Evolutionary conservation across 306 rosid species (phyloP), one percentile per base, ranked within the genome.

Genomic region (Gillenia trifoliata): DNA sequence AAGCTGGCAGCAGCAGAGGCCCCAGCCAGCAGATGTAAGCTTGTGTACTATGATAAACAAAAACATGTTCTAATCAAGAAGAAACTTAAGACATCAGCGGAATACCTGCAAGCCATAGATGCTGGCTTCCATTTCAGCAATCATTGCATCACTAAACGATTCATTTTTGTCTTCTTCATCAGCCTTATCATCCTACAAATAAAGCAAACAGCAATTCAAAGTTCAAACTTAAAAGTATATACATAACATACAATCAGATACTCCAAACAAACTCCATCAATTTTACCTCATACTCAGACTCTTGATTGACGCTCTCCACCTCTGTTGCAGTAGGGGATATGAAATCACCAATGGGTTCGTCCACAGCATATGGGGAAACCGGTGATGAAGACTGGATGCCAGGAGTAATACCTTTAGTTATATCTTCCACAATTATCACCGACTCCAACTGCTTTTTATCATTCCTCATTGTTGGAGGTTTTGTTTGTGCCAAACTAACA

Each of bases 121-220:
- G 84, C 89, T 86, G 69, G 96, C 96, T 81, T 90, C 96, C 89
- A 86, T 86, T 83, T 90, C 93, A 68, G 93, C 91, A 33, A 88
- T 86, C 91, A 82, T 80, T 78, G 88, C 93, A 70, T 88, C 96
- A 77, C 86, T 86, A 72, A 86, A 85, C 73, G 78, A 80, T 23
- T 78, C 86, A 77, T 55, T 85, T 49, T 66, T 79, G 41, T 78
- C 91, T 59, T 57, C 71, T 34, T 79, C 82, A 78, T 71, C 75
- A 17, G 81, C 87, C 83, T 72, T 81, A 77, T 60, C 81, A 85
- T 86, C 96, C 93, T 88, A 75, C 59, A 83, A 70, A 82, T 56
- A 80, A 80, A 78, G 68, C 40, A 72, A 36, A 73, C 34, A 73
- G 78, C 34, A 45, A 30, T 13, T 31, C 64, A 59, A 68, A 45